Evolutionary conservation across 352 stramenopile species (phyloP), one percentile per base, ranked within the genome.

Genomic region (Pythium vanterpoolii): DNA sequence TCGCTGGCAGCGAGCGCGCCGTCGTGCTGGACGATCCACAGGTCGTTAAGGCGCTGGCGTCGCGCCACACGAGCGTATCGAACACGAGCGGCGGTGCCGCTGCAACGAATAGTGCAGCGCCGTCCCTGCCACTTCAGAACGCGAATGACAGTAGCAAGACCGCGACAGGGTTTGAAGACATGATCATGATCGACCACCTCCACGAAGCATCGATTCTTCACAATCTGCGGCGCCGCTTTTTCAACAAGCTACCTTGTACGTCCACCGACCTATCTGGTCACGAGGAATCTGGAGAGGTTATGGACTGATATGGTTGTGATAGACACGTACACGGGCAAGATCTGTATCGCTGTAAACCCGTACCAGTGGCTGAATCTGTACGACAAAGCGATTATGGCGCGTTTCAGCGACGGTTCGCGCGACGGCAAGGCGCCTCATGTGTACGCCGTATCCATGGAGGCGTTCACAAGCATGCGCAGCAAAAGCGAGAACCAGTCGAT

Each of bases 401-500:
- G 54, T 21, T 94, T 93, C 56, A 87, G 77, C 46, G 79, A 95
- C 52, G 80, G 81, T 24, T 77, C 79, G 52, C 71, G 86, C 11
- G 79, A 92, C 21, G 70, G 85, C 43, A 91, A 91, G 56, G 49
- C 85, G 3, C 86, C 86, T 18, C 86, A 96, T 55, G 85, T 96
- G 27, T 96, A 93, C 68, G 83, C 82, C 4, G 79, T 93, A 48
- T 93, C 86, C 18, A 93, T 93, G 83, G 84, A 93, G 58, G 80
- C 84, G 3, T 94, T 93, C 58, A 84, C 81, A 55, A 85, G 90
- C 60, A 92, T 96, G 85, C 69, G 78, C 28, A 65, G 74, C 30
- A 70, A 79, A 21, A 66, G 74, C 42, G 73, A 87, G 40, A 96
- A 98, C 73, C 96, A 99, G 71, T 97, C 88, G 36, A 97, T 99